Evolutionary conservation across 805 yeast species (phyloP), one percentile per base, ranked within the genome.

Genomic region (Huiozyma sinensis): DNA sequence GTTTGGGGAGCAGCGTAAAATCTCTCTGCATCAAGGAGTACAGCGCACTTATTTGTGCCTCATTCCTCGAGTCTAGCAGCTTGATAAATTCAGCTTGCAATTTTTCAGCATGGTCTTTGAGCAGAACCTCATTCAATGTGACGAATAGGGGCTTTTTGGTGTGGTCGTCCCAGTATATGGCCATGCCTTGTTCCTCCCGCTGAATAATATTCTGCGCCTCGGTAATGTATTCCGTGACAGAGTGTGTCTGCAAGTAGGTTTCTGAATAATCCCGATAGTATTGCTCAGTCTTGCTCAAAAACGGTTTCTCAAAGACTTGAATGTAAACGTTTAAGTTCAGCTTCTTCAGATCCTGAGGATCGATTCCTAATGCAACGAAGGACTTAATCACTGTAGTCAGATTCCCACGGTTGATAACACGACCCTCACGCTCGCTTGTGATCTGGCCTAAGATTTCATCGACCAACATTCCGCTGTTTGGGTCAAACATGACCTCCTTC

Each of bases 151-250:
- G 79, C 51, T 79, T 76, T 59, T 83, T 83, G 5, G 95, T 83
- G 60, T 85, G 88, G 38, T 82, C 88, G 63, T 90, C 95, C 63
- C 92, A 73, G 56, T 83, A 82, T 60, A 81, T 74, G 45, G 79
- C 80, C 49, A 90, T 80, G 36, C 92, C 73, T 39, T 79, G 73
- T 49, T 83, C 77, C 65, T 92, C 98, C 60, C 88, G 95, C 34
- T 75, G 75, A 41, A 94, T 75, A 48, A 97, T 73, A 43, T 75
- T 73, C 53, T 84, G 88, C 35, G 95, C 95, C 61, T 82, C 85
- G 48, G 75, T 77, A 76, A 92, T 80, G 66, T 92, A 92, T 56
- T 87, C 95, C 27, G 89, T 90, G 40, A 90, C 90, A 50, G 87
- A 83, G 61, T 88, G 83, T 30, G 76, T 75, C 3, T 73, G 65